phyloP scores from a whole-genome alignment of 306 rosid species.

The Acmispon strigosus region DNA sequence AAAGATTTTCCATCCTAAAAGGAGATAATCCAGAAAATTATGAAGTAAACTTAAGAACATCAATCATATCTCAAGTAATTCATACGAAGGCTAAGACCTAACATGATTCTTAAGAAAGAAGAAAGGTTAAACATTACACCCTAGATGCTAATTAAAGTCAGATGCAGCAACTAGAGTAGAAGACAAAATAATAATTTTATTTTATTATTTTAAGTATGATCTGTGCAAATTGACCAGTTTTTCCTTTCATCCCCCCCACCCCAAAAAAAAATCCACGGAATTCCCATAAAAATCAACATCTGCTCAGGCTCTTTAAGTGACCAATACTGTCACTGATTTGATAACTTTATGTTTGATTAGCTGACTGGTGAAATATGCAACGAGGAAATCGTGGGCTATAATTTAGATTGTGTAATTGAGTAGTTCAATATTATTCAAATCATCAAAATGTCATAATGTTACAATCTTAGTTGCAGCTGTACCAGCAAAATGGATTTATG shows the following conservation, averaged over 20 bases:
- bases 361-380: no score
- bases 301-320: no score
- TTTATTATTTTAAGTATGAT: background rate
- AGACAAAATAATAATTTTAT: background rate
- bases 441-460: background rate
- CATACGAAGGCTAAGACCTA: background rate
- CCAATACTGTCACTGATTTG: no score
- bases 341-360: no score
- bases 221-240: background rate
- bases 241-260: background rate
- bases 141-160: background rate
- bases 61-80: background rate
- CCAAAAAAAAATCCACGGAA: no score
- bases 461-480: background rate
- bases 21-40: background rate
- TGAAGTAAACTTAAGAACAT: background rate
- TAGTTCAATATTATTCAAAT: no score
- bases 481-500: background rate
- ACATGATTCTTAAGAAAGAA: background rate
- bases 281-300: no score
- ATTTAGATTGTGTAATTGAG: no score
- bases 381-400: no score
- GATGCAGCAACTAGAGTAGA: background rate
- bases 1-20: background rate
- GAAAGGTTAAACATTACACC: background rate